phyloP scores from a whole-genome alignment of 2,329 filamentous ascomycete species.

The Hortaea werneckii region DNA sequence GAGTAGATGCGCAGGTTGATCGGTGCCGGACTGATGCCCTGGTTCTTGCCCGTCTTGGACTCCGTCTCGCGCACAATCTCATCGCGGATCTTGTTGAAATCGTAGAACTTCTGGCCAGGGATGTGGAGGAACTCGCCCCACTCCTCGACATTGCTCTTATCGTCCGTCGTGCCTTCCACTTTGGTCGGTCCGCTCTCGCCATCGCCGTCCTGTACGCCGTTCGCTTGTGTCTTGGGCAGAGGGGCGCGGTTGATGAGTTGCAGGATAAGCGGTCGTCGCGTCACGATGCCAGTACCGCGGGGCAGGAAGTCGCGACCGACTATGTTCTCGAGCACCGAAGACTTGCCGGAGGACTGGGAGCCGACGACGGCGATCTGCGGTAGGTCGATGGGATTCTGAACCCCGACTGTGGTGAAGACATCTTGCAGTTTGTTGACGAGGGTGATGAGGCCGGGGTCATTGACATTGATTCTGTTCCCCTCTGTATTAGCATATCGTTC shows the following conservation, averaged over 20 bases:
- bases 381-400: constrained; percentile 98
- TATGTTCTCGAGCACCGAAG: constrained; percentile 97
- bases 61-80: constrained; percentile 97
- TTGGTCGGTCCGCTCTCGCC: constrained; percentile 44
- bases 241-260: constrained; percentile 87
- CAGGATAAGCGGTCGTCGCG: constrained; percentile 85
- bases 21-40: constrained; percentile 87
- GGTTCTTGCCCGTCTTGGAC: constrained; percentile 90
- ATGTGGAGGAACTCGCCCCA: constrained; percentile 99
- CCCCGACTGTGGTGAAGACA: constrained; percentile 95
- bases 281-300: constrained; percentile 95
- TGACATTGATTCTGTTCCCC: constrained; percentile 54
- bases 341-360: constrained; percentile 98
- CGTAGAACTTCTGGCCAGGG: constrained; percentile 91
- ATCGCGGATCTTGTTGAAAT: constrained; percentile 97
- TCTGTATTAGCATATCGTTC: too few relatives aligned
- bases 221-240: constrained; percentile 49
- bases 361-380: constrained; percentile 97
- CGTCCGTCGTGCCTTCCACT: constrained; percentile 59
- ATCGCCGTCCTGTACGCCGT: constrained; percentile 59
- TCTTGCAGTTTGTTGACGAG: constrained; percentile 99
- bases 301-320: constrained; percentile 96
- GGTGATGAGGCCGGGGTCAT: constrained; percentile 59
- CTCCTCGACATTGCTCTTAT: constrained; percentile 83
- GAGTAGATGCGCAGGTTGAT: constrained; percentile 99